Percentiles rank a stretch among this genome's conserved stretches.
These are phyloP conservation scores for Gilbertella persicaria DNA, from an alignment of 371 early-diverging fungal genomes.

Conservation along the genomic window DNA sequence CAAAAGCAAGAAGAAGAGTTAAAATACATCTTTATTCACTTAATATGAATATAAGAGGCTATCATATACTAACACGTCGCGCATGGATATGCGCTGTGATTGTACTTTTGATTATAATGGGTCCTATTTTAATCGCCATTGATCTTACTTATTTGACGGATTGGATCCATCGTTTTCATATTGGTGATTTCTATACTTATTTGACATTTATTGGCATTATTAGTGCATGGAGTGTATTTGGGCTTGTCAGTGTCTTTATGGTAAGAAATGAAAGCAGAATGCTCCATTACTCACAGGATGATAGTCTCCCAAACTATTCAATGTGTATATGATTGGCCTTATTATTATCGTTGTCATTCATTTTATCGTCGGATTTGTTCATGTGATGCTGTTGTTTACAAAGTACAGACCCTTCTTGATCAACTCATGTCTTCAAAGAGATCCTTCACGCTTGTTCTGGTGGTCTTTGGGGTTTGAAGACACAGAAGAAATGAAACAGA, in stretches of 20 bases:
- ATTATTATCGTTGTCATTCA: conserved; percentile 6
- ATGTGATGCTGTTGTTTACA: conserved; percentile 22
- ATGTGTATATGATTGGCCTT: conserved; percentile 12
- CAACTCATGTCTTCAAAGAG: conserved; percentile 26
- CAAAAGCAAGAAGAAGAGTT: not conserved
- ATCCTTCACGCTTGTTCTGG: conserved; percentile 20
- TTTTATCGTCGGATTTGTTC: conserved; percentile 22
- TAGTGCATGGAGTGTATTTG: conserved; percentile 25
- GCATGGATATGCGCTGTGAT: not conserved
- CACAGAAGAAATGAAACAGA: conserved; percentile 12
- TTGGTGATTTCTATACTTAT: conserved; percentile 25
- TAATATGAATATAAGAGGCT: too few relatives aligned
- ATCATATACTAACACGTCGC: not conserved
- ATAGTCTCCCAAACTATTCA: conserved; percentile 3
- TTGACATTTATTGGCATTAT: conserved; percentile 21
- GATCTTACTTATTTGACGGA: conserved; percentile 19
- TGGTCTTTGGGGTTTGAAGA: conserved; percentile 20
- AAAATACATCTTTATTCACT: too few relatives aligned
- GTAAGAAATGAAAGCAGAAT: too few relatives aligned
- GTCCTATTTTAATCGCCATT: conserved; percentile 14
- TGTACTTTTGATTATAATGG: conserved; percentile 3
- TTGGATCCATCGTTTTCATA: conserved; percentile 11
- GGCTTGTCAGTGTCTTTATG: conserved; percentile 6
- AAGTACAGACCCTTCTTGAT: conserved; percentile 17
- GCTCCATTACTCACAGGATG: too few relatives aligned